Conservation (phyloP, 2,329 filamentous ascomycete species). For the Hortaea werneckii region DNA sequence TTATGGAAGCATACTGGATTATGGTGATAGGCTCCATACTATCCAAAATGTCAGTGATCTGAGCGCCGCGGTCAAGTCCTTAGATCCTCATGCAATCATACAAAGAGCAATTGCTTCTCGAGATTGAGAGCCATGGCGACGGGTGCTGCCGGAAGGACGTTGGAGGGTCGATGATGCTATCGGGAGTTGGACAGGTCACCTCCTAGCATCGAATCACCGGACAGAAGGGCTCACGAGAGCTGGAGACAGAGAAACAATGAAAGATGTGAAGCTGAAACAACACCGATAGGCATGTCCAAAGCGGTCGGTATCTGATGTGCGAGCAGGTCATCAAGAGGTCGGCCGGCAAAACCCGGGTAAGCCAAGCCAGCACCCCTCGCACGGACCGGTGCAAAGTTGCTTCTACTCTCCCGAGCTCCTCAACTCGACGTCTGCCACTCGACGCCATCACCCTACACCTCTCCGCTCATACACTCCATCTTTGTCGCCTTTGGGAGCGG, state of each 20-base stretch:
- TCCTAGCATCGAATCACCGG: too few species aligned
- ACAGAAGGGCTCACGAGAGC: too few species aligned
- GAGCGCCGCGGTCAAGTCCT: conserved; percentile 6
- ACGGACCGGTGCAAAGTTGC: background rate
- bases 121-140: conserved; percentile 53
- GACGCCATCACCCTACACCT: conserved; percentile 1
- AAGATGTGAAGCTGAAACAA: too few species aligned
- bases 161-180: background rate
- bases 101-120: conserved; percentile 73
- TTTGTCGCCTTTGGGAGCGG: conserved; percentile 20
- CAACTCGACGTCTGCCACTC: background rate
- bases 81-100: conserved; percentile 37
- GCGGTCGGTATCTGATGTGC: too few species aligned
- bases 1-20: conserved; percentile 44
- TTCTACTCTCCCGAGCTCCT: background rate
- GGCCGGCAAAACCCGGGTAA: background rate
- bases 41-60: background rate
- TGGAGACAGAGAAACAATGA: too few species aligned
- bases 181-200: background rate
- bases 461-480: conserved; percentile 1
- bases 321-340: too few species aligned
- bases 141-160: background rate
- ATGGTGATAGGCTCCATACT: conserved; percentile 81
- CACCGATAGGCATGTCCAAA: too few species aligned
- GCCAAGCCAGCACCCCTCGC: background rate